Evolutionary conservation across 805 yeast species (phyloP), one percentile per base, ranked within the genome.

Genomic region (Wickerhamomyces tratensis): DNA sequence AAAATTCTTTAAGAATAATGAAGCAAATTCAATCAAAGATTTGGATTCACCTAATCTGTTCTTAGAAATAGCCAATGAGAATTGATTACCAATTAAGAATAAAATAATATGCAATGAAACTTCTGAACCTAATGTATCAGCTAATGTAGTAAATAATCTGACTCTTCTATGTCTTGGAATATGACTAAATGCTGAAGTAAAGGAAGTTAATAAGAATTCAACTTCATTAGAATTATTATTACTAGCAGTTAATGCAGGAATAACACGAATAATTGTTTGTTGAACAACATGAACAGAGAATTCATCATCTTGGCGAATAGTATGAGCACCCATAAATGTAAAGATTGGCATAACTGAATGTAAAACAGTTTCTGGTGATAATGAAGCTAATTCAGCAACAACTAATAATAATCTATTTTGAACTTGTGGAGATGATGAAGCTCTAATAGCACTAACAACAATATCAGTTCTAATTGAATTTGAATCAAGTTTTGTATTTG

Each of bases 291-390:
- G 85, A 31, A 83, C 83, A 0, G 97, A 87, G 56, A 86, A 91
- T 58, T 87, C 97, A 61, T 93, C 98, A 61, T 93, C 98, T 64
- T 93, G 96, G 55, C 96, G 82, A 41, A 93, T 77, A 12, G 97
- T 89, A 56, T 88, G 95, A 11, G 98, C 95, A 46, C 98, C 98
- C 98, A 93, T 93, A 54, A 93, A 93, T 1, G 98, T 93, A 69
- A 93, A 93, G 41, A 93, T 91, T n/a, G 98, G 98, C 98, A 93
- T 93, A 8, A 93, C 96, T 2, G 96, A 85, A 64, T 93, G 98
- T 42, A 93, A 68, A 29, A 93, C 88, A 30, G 84, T 77, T 56
- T 91, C 97, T 8, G 98, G 96, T 11, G 91, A 85, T 43, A 93
- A 65, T 1, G 87, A 70, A 1, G 98, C 98, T 50, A 93, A 67